phyloP scores from a whole-genome alignment of 768 basidiomycete species.

The Amanita fuliginea region DNA sequence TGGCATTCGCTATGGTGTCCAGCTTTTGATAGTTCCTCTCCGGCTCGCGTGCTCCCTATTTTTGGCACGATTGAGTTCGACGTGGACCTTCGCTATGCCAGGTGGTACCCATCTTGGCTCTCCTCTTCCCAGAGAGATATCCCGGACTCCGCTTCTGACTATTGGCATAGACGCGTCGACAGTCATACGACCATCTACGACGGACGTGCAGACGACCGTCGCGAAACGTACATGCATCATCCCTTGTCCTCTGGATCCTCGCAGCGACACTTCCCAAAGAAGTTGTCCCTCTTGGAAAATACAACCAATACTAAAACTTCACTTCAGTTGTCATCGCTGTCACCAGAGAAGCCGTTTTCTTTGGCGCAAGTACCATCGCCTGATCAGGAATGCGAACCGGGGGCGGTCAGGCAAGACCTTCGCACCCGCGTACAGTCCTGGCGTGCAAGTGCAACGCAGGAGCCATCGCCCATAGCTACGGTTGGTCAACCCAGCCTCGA shows the following conservation, averaged over 20 bases:
- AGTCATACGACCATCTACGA: slow-evolving; percentile 33
- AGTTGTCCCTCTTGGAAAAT: slow-evolving; percentile 60
- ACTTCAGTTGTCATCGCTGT: slow-evolving; percentile 6
- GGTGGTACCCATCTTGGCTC: slow-evolving; percentile 72
- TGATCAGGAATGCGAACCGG: slow-evolving; percentile 53
- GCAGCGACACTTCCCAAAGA: slow-evolving; percentile 46
- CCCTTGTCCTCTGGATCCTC: slow-evolving; percentile 18
- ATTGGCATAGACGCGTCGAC: slow-evolving; percentile 44
- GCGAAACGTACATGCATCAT: slow-evolving; percentile 15
- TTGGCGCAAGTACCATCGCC: slow-evolving; percentile 38
- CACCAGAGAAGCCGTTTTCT: slow-evolving; percentile 17
- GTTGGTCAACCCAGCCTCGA: slow-evolving; percentile 41
- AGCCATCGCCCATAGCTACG: slow-evolving; percentile 35
- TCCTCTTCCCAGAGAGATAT: slow-evolving; percentile 33
- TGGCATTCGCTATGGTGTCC: slow-evolving; percentile 69
- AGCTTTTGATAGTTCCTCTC: slow-evolving; percentile 32
- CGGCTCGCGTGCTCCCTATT: slow-evolving; percentile 41
- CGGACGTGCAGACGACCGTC: slow-evolving; percentile 29
- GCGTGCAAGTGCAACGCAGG: slow-evolving; percentile 45
- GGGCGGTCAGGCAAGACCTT: slow-evolving; percentile 38
- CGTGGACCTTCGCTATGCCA: slow-evolving; percentile 62
- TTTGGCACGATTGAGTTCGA: slow-evolving; percentile 82
- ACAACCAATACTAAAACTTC: slow-evolving; percentile 9
- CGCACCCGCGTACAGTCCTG: slow-evolving; percentile 53
- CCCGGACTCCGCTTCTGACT: slow-evolving; percentile 34